Evolutionary conservation across 768 basidiomycete species (phyloP).

Genomic region (Amanita fuliginea): DNA sequence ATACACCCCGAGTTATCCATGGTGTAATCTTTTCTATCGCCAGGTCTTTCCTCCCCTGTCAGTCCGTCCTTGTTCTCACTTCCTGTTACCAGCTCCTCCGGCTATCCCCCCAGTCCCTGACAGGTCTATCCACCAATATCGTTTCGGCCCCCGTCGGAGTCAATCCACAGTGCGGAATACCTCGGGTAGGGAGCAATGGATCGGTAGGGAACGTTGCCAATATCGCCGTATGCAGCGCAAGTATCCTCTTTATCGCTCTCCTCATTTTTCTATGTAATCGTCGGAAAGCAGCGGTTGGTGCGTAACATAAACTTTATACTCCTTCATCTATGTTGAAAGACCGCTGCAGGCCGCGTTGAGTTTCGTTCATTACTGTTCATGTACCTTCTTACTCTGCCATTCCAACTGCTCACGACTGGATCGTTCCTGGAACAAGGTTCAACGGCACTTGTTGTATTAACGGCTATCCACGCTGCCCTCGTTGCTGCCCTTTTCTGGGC

Average conservation of each 20-base stretch:
- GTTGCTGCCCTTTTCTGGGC: conserved; percentile 75
- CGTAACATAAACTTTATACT: conserved; percentile 6
- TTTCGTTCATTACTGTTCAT: conserved; percentile 52
- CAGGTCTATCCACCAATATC: conserved; percentile 32
- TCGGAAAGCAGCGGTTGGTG: conserved; percentile 79
- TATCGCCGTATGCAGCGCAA: conserved; percentile 69
- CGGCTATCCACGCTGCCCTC: conserved; percentile 69
- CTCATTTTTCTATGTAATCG: conserved; percentile 50
- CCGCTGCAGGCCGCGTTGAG: conserved; percentile 48
- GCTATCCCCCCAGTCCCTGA: conserved; percentile 20
- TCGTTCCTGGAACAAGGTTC: conserved; percentile 72
- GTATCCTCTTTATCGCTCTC: conserved; percentile 44
- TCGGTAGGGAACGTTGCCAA: conserved; percentile 81
- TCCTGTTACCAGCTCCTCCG: conserved; percentile 24
- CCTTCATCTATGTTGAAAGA: not conserved
- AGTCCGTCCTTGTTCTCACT: conserved; percentile 4
- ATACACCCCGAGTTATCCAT: conserved; percentile 68
- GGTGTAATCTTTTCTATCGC: conserved; percentile 92
- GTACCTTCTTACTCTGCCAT: conserved; percentile 61
- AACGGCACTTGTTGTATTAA: conserved; percentile 54
- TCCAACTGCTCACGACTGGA: conserved; percentile 77
- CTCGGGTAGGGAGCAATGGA: conserved; percentile 41
- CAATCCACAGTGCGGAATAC: conserved; percentile 73
- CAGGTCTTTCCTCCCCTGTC: conserved; percentile 39
- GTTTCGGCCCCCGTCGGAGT: conserved; percentile 68